phyloP scores from a whole-genome alignment of 345 rosid species.

The Salix arbutifolia region DNA sequence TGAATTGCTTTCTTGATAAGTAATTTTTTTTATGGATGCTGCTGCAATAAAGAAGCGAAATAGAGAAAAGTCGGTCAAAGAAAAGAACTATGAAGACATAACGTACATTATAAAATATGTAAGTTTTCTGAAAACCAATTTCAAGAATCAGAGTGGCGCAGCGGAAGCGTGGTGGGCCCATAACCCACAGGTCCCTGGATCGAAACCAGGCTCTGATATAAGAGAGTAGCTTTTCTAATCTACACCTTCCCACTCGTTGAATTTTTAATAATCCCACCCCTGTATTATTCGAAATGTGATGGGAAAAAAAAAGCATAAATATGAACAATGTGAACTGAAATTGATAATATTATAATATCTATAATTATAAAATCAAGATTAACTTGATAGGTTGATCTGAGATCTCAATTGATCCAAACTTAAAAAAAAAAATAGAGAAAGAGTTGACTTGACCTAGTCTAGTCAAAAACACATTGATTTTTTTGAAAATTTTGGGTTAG shows the following conservation, averaged over 20 bases:
- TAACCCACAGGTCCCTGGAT: conserved; percentile 81
- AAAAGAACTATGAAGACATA: too few species aligned
- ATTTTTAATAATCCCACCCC: neutral
- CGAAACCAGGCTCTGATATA: conserved; percentile 54
- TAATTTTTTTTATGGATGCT: neutral
- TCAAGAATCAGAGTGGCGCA: conserved; percentile 23
- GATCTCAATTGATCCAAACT: too few species aligned
- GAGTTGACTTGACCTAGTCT: too few species aligned
- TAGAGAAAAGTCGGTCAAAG: too few species aligned
- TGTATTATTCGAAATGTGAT: neutral
- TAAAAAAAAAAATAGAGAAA: too few species aligned
- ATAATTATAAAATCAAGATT: too few species aligned
- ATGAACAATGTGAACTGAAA: too few species aligned
- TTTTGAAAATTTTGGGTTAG: too few species aligned
- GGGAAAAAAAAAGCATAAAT: too few species aligned
- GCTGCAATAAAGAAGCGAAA: neutral
- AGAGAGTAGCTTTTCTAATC: neutral
- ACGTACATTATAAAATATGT: accelerated
- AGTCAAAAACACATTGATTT: too few species aligned
- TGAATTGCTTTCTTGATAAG: neutral
- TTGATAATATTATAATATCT: too few species aligned
- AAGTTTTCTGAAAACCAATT: accelerated
- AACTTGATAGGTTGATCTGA: too few species aligned
- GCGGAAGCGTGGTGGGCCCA: conserved; percentile 50
- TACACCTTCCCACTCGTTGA: neutral